Evolutionary conservation across 1,284 basidiomycete species (phyloP).

Genomic region (Ustilago hordei): DNA sequence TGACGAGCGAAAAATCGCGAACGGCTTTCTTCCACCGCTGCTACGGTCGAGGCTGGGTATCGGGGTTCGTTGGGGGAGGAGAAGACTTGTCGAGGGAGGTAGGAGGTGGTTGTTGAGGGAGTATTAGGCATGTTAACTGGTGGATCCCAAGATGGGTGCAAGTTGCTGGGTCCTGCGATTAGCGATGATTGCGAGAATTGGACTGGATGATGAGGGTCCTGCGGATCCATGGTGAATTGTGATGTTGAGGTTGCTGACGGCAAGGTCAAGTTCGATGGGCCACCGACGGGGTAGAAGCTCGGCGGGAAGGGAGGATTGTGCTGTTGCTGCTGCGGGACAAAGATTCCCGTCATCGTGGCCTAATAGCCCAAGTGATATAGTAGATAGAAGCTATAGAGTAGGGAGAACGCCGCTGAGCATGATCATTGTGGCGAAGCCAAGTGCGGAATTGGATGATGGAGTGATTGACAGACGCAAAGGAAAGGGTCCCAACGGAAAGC

Average conservation of each 20-base stretch:
- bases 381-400: no score
- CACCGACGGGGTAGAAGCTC: not conserved
- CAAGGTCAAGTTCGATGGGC: not conserved
- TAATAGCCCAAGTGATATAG: no score
- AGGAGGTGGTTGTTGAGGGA: not conserved
- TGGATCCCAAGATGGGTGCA: not conserved
- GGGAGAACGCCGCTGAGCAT: not conserved
- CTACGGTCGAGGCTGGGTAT: constrained; percentile 41
- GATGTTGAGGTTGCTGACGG: not conserved
- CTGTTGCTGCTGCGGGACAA: constrained; percentile 15
- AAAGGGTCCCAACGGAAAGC: constrained; percentile 22
- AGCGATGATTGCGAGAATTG: not conserved
- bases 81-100: constrained; percentile 30
- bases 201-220: not conserved
- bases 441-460: constrained; percentile 5
- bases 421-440: constrained; percentile 4
- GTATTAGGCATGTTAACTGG: not conserved
- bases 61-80: constrained; percentile 24
- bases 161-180: not conserved
- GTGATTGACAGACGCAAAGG: not conserved
- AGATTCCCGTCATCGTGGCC: constrained; percentile 17
- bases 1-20: constrained; percentile 43
- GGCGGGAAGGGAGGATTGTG: not conserved
- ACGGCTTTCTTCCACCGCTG: constrained; percentile 27
- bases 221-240: not conserved